These are phyloP conservation scores for Colletotrichum liaoningense DNA, from an alignment of 2,329 filamentous ascomycete species.

Conservation along the genomic window DNA sequence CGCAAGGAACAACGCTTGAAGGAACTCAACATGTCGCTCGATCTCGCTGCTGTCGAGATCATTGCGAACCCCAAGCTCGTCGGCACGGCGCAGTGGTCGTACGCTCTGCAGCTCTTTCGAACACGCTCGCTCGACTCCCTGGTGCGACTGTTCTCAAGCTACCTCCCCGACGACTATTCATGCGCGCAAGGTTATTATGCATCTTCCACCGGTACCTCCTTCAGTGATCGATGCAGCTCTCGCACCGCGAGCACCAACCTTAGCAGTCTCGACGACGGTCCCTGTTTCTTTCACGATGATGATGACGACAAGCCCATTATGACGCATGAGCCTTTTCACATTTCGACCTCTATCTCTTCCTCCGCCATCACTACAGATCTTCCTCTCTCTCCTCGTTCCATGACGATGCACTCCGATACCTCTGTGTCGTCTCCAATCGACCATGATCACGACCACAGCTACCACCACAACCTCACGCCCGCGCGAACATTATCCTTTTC, in stretches of 20 bases:
- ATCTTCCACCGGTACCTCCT: slow-evolving; percentile 50
- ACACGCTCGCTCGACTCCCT: slow-evolving; percentile 70
- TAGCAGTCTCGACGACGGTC: slow-evolving; percentile 50
- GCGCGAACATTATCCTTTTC: slow-evolving; percentile 65
- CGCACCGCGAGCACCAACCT: slow-evolving; percentile 51
- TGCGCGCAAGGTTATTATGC: slow-evolving; percentile 51
- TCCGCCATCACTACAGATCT: slow-evolving; percentile 45
- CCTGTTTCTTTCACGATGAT: slow-evolving; percentile 55
- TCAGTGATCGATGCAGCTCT: slow-evolving; percentile 51
- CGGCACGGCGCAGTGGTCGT: slow-evolving; percentile 69
- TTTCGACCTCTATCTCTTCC: slow-evolving; percentile 42
- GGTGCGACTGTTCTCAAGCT: slow-evolving; percentile 69
- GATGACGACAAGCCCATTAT: slow-evolving; percentile 50
- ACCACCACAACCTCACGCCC: slow-evolving; percentile 50
- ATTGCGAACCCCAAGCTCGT: slow-evolving; percentile 69
- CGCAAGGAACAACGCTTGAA: slow-evolving; percentile 65
- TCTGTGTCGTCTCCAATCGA: slow-evolving; percentile 51
- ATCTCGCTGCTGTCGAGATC: slow-evolving; percentile 70
- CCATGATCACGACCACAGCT: slow-evolving; percentile 46
- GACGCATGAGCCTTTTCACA: slow-evolving; percentile 57
- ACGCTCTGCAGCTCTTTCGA: slow-evolving; percentile 69
- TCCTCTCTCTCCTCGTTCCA: slow-evolving; percentile 61
- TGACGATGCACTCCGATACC: slow-evolving; percentile 60
- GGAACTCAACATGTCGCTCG: slow-evolving; percentile 66
- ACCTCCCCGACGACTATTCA: slow-evolving; percentile 63